Conservation (phyloP, 1,139 yeast genomes). For the Sugiyamaella pinicola region DNA sequence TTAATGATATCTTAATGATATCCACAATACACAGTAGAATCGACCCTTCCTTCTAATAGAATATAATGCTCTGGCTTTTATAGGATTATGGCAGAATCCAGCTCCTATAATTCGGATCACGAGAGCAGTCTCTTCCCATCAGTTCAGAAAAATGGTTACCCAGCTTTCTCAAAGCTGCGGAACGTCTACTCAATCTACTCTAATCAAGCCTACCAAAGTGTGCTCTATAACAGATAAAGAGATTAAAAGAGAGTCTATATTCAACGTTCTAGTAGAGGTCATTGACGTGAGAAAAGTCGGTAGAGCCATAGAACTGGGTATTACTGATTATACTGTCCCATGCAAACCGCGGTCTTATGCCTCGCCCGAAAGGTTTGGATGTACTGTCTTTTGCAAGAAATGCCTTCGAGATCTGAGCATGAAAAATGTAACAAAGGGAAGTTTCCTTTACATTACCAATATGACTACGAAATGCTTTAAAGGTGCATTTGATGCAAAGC, state of each 20-base stretch:
- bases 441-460: neutral
- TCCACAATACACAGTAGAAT: too few species aligned
- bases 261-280: neutral
- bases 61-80: too few species aligned
- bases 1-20: too few species aligned
- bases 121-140: too few species aligned
- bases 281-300: neutral
- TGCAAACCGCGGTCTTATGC: neutral
- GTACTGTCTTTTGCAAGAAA: neutral
- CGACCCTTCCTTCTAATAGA: too few species aligned
- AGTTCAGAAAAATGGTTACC: too few species aligned
- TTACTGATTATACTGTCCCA: neutral
- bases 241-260: neutral
- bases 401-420: neutral
- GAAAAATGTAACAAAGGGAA: neutral
- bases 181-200: too few species aligned
- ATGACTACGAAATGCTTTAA: neutral
- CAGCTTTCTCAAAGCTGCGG: too few species aligned
- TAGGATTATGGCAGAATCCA: too few species aligned
- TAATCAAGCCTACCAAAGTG: neutral
- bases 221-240: neutral
- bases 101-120: too few species aligned
- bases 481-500: neutral
- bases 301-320: neutral
- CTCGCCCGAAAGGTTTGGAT: neutral